Conservation (phyloP, 2,329 filamentous ascomycete genomes). For the Microdochium bolleyi region DNA sequence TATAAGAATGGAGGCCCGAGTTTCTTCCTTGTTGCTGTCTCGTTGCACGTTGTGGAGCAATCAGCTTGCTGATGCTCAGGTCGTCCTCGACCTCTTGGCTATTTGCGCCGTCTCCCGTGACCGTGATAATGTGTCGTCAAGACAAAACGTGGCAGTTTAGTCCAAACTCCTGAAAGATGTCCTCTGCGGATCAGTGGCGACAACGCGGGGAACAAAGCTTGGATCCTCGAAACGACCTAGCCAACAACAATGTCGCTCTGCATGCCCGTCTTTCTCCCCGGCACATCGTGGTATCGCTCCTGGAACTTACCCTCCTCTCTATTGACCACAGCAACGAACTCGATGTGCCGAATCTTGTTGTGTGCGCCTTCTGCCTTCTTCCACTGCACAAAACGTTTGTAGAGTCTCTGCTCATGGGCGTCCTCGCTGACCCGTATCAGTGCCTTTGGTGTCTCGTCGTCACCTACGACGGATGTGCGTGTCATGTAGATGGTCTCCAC, state of each 20-base stretch:
- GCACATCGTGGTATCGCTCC: conserved; percentile 12
- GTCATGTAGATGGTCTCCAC: conserved; percentile 20
- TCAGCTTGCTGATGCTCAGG: no score
- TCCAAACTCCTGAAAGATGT: no score
- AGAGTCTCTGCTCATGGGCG: conserved; percentile 10
- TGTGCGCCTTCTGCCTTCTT: conserved; percentile 14
- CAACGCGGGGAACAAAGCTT: no score
- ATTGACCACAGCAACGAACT: conserved; percentile 16
- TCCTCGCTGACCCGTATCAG: conserved; percentile 16
- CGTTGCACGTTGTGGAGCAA: no score
- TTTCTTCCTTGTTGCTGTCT: no score
- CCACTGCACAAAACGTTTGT: conserved; percentile 17
- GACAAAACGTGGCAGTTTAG: no score
- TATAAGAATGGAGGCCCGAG: no score
- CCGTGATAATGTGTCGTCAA: no score
- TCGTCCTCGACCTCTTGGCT: no score
- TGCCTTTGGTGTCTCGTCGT: conserved; percentile 14
- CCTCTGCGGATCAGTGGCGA: no score
- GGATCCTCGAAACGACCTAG: conserved; percentile 5
- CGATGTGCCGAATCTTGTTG: conserved; percentile 9
- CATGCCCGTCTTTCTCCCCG: conserved; percentile 13
- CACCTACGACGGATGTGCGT: conserved; percentile 13
- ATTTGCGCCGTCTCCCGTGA: no score
- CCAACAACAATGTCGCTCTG: conserved; percentile 19
- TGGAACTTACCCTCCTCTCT: conserved; percentile 8